These are phyloP conservation scores for Erodium maritimum DNA, from an alignment of 345 rosid species.

Conservation along the genomic window DNA sequence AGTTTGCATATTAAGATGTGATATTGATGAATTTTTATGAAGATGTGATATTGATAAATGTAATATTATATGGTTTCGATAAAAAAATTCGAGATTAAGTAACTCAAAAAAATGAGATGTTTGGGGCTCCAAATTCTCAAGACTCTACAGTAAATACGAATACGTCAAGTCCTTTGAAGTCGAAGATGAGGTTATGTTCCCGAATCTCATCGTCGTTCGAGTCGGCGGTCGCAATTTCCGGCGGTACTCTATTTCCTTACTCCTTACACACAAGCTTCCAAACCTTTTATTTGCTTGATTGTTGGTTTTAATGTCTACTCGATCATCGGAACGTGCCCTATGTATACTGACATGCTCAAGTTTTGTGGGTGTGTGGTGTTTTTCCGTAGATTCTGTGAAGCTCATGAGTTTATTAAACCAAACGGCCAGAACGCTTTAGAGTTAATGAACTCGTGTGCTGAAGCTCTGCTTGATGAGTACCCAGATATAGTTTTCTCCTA, in stretches of 20 bases:
- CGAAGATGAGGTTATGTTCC: slow-evolving; percentile 56
- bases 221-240: slow-evolving; percentile 47
- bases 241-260: slow-evolving; percentile 19
- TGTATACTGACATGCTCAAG: too few species aligned
- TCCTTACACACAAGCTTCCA: too few species aligned
- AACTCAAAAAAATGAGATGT: too few species aligned
- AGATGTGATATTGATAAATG: too few species aligned
- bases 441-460: slow-evolving; percentile 67
- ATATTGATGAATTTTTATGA: too few species aligned
- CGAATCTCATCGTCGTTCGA: slow-evolving; percentile 53
- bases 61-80: too few species aligned
- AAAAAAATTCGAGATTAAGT: too few species aligned
- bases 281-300: too few species aligned
- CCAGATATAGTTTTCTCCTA: slow-evolving; percentile 74
- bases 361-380: background rate
- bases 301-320: too few species aligned
- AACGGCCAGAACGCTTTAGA: slow-evolving; percentile 49
- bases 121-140: too few species aligned
- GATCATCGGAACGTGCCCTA: too few species aligned
- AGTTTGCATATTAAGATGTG: too few species aligned
- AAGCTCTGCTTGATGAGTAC: slow-evolving; percentile 49
- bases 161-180: slow-evolving; percentile 71
- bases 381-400: slow-evolving; percentile 42
- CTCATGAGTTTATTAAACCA: slow-evolving; percentile 69
- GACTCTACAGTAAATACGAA: slow-evolving; percentile 88